Conservation (phyloP, 345 rosid species). For the Linum trigynum region DNA sequence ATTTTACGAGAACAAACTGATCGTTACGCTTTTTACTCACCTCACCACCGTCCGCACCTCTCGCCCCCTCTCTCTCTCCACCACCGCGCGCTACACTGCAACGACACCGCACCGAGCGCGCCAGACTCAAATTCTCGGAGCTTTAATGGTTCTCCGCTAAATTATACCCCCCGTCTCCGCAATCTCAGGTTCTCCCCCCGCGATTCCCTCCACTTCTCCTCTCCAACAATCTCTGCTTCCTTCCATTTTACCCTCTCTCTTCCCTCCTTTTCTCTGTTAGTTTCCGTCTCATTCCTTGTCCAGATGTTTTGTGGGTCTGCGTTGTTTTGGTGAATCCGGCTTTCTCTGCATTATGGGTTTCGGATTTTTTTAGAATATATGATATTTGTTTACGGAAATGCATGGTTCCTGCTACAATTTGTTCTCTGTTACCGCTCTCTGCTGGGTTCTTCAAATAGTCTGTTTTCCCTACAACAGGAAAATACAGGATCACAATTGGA, state of each 20-base stretch:
- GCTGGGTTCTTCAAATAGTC: not conserved
- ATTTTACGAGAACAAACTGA: not conserved
- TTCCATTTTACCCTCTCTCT: not conserved
- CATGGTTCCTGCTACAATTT: slow-evolving; percentile 8
- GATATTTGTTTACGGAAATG: not conserved
- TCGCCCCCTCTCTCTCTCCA: not conserved
- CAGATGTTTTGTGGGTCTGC: not conserved
- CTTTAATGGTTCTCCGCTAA: slow-evolving; percentile 10
- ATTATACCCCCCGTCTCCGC: slow-evolving; percentile 37
- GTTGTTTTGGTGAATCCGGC: not conserved
- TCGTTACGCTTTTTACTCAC: not conserved
- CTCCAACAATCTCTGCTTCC: not conserved
- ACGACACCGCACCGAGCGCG: not conserved
- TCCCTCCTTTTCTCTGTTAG: not conserved
- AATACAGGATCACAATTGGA: not conserved
- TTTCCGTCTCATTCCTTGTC: not conserved
- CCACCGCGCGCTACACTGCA: not conserved
- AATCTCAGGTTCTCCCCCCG: slow-evolving; percentile 39
- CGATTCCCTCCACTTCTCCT: not conserved
- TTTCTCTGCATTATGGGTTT: not conserved
- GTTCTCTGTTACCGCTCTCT: slow-evolving; percentile 1
- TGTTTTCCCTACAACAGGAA: not conserved
- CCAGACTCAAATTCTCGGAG: not conserved
- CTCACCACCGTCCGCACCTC: not conserved
- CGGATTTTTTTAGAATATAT: not conserved